These are phyloP conservation scores for Aspergillus carlsbadensis DNA, from an alignment of 495 filamentous ascomycete genomes.

Conservation along the genomic window DNA sequence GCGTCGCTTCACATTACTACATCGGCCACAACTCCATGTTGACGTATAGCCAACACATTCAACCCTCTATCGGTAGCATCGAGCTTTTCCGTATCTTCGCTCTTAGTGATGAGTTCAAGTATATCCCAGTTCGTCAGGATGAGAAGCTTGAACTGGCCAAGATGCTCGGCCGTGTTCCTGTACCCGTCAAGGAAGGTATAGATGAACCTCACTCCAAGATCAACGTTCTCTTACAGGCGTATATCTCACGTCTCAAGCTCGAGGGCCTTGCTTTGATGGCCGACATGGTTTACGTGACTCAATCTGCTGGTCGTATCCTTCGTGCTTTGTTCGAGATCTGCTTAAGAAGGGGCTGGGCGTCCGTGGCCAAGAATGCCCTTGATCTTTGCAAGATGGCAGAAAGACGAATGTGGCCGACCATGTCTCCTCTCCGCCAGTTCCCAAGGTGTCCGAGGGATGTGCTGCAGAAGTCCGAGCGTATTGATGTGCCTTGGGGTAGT, in stretches of 20 bases:
- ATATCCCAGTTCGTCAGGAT: conserved; percentile 95
- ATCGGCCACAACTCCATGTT: conserved; percentile 95
- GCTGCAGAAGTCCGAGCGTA: conserved; percentile 85
- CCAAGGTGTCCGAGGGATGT: conserved; percentile 79
- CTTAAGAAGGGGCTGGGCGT: conserved; percentile 93
- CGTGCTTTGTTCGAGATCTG: conserved; percentile 96
- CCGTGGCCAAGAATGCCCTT: conserved; percentile 86
- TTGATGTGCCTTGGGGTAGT: conserved; percentile 88
- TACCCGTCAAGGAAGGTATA: conserved; percentile 96
- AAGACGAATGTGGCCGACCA: conserved; percentile 98
- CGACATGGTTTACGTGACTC: conserved; percentile 97
- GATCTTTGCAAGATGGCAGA: conserved; percentile 99
- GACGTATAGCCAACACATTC: conserved; percentile 92
- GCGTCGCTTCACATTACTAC: conserved; percentile 97
- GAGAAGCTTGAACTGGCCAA: conserved; percentile 96
- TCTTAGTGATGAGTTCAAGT: conserved; percentile 97
- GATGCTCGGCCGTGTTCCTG: conserved; percentile 81
- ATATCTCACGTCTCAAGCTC: conserved; percentile 91
- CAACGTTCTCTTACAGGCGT: conserved; percentile 97
- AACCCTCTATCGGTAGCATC: conserved; percentile 85
- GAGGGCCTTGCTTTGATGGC: conserved; percentile 96
- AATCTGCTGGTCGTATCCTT: conserved; percentile 94
- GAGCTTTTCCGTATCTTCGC: conserved; percentile 98
- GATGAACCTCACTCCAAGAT: conserved; percentile 98
- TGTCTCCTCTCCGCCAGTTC: conserved; percentile 94